Evolutionary conservation across 176 grass and related monocot genomes (phyloP).

Genomic region (Alopecurus myosuroides): DNA sequence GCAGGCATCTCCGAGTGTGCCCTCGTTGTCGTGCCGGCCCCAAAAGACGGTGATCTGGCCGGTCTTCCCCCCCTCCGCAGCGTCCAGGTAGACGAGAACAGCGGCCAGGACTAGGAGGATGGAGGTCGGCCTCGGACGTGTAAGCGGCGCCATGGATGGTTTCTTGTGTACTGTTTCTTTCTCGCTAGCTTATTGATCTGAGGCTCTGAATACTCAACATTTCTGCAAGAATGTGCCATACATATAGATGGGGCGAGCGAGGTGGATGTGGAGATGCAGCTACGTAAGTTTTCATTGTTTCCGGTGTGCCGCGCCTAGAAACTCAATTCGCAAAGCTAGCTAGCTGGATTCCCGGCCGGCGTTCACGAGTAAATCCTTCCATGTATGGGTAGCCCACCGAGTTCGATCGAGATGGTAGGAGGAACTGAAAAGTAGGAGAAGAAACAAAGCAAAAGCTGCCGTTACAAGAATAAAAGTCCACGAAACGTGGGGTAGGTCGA

Average conservation of each 20-base stretch:
- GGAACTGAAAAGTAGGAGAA: neutral
- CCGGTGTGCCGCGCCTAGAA: neutral
- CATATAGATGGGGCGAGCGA: neutral
- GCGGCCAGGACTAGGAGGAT: neutral
- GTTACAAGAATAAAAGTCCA: neutral
- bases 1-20: constrained; percentile 3
- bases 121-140: neutral
- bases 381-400: neutral
- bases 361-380: neutral
- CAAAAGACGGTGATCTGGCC: constrained; percentile 12
- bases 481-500: neutral
- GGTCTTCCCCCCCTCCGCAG: neutral
- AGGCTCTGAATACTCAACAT: neutral
- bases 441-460: neutral
- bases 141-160: neutral
- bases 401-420: neutral
- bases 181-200: neutral
- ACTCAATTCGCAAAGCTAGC: neutral
- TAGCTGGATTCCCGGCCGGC: neutral
- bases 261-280: neutral
- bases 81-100: neutral
- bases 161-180: neutral
- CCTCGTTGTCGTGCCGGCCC: constrained; percentile 15
- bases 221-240: neutral
- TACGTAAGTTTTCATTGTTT: neutral